Evolutionary conservation across 192 early-diverging fungal genomes (phyloP), one percentile per base, ranked within the genome.

Genomic region (Chytriomyces sp.): DNA sequence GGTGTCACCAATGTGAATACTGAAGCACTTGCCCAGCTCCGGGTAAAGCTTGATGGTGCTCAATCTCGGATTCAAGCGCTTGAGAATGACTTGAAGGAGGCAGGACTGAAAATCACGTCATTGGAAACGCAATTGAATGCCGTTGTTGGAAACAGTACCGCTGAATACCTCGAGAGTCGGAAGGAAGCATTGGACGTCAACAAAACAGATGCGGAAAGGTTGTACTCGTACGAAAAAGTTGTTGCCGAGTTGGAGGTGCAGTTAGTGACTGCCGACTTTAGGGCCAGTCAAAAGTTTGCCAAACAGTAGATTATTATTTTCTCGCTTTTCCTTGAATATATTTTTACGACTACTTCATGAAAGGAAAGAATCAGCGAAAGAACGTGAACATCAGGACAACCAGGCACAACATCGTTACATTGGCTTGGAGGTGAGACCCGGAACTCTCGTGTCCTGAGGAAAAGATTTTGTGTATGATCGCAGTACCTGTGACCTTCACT

Each of bases 221-320:
- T 55, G 17, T 14, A 8, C 7, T 49, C 66, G 22, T 68, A 32
- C 38, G 66, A 56, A 55, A 68, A 68, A 28, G 19, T 68, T 25
- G 66, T 68, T 56, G 19, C 66, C 7, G 66, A 68, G n/a, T 36
- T 55, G 26, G 66, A 68, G 53, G 40, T 68, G 33, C 66, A 68
- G 66, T 34, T 34, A 30, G 52, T 68, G n/a, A n/a, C n/a, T n/a
- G n/a, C n/a, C n/a, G n/a, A n/a, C n/a, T n/a, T n/a, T n/a, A n/a
- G n/a, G n/a, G n/a, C n/a, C n/a, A n/a, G n/a, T n/a, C n/a, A n/a
- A n/a, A n/a, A n/a, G n/a, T n/a, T n/a, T n/a, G n/a, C n/a, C n/a
- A n/a, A n/a, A n/a, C n/a, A n/a, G n/a, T n/a, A n/a, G n/a, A n/a
- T n/a, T n/a, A n/a, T n/a, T n/a, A n/a, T n/a, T n/a, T n/a, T n/a